Evolutionary conservation across 2,329 filamentous ascomycete species (phyloP), one percentile per base, ranked within the genome.

Genomic region (Nannizziopsis barbatae): DNA sequence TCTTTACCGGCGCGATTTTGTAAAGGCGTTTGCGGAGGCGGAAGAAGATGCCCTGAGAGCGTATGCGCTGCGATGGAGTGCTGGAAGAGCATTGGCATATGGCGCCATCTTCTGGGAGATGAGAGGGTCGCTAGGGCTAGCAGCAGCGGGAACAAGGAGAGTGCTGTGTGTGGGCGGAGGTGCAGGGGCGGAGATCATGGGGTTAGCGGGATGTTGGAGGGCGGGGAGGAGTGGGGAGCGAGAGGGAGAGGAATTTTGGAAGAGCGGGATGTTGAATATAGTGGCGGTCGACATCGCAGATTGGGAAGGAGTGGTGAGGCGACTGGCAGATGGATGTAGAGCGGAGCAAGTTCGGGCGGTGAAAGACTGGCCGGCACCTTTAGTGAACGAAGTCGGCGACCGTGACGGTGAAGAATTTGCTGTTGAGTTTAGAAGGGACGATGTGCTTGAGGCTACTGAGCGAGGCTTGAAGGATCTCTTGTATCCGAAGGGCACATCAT

Each of bases 31-130:
- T 67, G 58, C 65, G 2, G 66, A 67, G 36, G 80, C 80, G 0
- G 74, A 73, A 40, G 74, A 79, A 48, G 79, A 83, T 39, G 77
- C 83, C 57, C 74, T 95, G 14, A 79, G 84, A 52, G 85, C 84
- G 8, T 98, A 98, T 70, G 86, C 87, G 7, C 78, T 86, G 47
- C 73, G 92, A 57, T 98, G 90, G 89, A 95, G 88, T 65, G 86
- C 90, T 1, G 84, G 84, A 45, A 75, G 92, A 46, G 84, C 88
- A 0, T 69, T 96, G 45, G 86, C 83, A 53, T 96, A 96, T 66
- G 72, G 79, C n/a, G 70, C 75, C n/a, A 62, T 81, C 12, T 72
- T 82, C 18, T 44, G 46, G 46, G 33, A 35, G n/a, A 12, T 49
- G 46, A 37, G 18, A 36, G 30, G 30, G 32, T 9, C 45, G 10